These are phyloP conservation scores for Scedosporium apiospermum DNA, from an alignment of 2,329 filamentous ascomycete species.

Conservation along the genomic window DNA sequence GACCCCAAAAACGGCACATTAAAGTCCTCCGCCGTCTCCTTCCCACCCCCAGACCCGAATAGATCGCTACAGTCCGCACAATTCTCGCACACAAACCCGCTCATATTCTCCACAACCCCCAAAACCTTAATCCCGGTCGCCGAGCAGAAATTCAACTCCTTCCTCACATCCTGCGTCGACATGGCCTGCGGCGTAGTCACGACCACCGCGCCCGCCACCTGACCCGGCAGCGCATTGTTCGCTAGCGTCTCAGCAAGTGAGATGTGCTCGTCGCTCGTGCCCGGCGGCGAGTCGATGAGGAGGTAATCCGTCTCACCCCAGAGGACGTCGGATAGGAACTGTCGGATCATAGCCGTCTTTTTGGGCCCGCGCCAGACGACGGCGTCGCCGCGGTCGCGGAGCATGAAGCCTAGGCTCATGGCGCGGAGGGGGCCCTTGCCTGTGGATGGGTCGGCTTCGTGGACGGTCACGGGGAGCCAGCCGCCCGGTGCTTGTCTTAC, in stretches of 20 bases:
- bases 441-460: constrained; percentile 43
- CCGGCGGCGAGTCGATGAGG: constrained; percentile 90
- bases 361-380: constrained; percentile 98
- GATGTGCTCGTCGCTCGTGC: constrained; percentile 95
- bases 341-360: constrained; percentile 97
- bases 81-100: constrained; percentile 73
- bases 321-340: constrained; percentile 85
- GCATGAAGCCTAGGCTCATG: constrained; percentile 89
- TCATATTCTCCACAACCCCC: constrained; percentile 96
- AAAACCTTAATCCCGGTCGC: constrained; percentile 74
- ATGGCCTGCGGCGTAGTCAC: constrained; percentile 96
- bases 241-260: constrained; percentile 82
- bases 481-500: constrained; percentile 86
- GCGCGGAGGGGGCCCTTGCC: constrained; percentile 60
- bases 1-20: constrained; percentile 73
- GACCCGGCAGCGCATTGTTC: constrained; percentile 49
- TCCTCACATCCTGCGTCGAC: constrained; percentile 84
- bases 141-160: constrained; percentile 85
- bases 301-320: constrained; percentile 88
- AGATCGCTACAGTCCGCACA: constrained; percentile 84
- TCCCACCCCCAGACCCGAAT: constrained; percentile 83
- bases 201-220: constrained; percentile 79
- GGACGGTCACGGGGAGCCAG: constrained; percentile 84
- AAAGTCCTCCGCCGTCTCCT: constrained; percentile 83
- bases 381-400: constrained; percentile 74